Conservation (phyloP, 192 early-diverging fungal genomes). For the Chytriomyces hyalinus region DNA sequence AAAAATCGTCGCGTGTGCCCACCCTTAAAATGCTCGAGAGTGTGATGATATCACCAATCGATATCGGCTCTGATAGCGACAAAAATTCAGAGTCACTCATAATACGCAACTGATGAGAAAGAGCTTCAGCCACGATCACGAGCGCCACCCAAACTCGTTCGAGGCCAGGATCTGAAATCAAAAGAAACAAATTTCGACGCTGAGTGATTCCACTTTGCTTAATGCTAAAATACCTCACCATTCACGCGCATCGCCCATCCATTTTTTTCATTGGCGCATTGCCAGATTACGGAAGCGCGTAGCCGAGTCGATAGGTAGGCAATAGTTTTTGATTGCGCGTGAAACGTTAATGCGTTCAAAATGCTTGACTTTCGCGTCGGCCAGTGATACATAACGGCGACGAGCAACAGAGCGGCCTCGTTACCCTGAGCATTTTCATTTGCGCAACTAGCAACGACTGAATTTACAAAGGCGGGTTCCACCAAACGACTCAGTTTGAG, state of each 20-base stretch:
- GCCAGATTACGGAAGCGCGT: background rate
- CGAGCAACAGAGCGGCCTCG: constrained; percentile 55
- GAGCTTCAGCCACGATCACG: constrained; percentile 74
- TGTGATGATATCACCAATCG: constrained; percentile 57
- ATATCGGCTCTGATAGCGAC: constrained; percentile 48
- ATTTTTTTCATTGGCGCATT: background rate
- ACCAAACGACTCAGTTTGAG: background rate
- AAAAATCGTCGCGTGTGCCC: constrained; percentile 13
- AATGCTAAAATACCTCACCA: too few relatives aligned
- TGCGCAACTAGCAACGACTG: constrained; percentile 44
- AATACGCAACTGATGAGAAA: constrained; percentile 73
- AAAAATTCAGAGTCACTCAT: constrained; percentile 90
- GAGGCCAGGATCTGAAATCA: background rate
- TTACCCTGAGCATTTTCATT: constrained; percentile 40
- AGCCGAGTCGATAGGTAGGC: constrained; percentile 15
- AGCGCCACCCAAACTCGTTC: constrained; percentile 60
- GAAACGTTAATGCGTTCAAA: constrained; percentile 57
- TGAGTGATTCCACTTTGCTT: too few relatives aligned
- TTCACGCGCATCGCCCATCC: background rate
- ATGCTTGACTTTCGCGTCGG: constrained; percentile 59
- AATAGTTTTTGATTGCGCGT: constrained; percentile 41
- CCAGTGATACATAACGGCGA: constrained; percentile 64
- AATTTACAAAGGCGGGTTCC: background rate
- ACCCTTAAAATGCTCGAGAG: constrained; percentile 63
- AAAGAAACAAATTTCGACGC: too few relatives aligned